Conservation (phyloP, 108 stramenopile species). For the Pseudonitzschia multiseries region DNA sequence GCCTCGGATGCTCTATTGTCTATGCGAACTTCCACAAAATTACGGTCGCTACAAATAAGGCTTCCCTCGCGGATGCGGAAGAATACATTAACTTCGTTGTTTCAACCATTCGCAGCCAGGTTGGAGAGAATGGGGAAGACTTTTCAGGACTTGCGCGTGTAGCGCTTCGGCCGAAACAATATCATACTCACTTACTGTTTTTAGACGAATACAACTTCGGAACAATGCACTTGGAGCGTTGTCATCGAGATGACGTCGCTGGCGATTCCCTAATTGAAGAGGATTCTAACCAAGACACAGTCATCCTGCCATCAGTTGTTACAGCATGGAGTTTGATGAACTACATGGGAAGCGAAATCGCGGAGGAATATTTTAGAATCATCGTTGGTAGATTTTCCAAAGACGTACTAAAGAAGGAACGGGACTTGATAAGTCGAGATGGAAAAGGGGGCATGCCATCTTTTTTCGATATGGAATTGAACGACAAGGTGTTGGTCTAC, state of each 20-base stretch:
- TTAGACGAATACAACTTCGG: conserved; percentile 95
- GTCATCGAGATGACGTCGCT: conserved; percentile 56
- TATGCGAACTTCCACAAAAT: conserved; percentile 90
- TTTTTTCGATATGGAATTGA: conserved; percentile 29
- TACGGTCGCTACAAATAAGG: conserved; percentile 93
- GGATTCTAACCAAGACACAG: conserved; percentile 24
- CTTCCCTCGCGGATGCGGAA: conserved; percentile 68
- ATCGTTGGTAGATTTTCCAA: conserved; percentile 81
- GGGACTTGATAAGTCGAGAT: conserved; percentile 49
- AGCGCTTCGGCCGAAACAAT: conserved; percentile 69
- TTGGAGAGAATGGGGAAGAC: conserved; percentile 48
- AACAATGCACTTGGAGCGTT: conserved; percentile 78
- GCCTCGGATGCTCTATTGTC: conserved; percentile 92
- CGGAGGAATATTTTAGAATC: conserved; percentile 82
- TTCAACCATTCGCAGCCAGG: conserved; percentile 65
- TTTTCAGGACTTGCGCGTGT: conserved; percentile 43
- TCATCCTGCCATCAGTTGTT: conserved; percentile 78
- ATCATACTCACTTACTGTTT: conserved; percentile 84
- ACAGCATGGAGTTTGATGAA: conserved; percentile 88
- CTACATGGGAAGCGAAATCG: conserved; percentile 75
- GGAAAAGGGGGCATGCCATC: conserved; percentile 14
- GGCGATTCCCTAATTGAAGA: conserved; percentile 32
- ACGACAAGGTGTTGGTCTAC: conserved; percentile 64
- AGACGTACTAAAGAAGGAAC: conserved; percentile 75
- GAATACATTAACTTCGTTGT: conserved; percentile 95